A percentile compares a stretch with the other conserved stretches of the same genome.
phyloP scores from a whole-genome alignment of 805 yeast genomes.

The Sungouiella blattae region DNA sequence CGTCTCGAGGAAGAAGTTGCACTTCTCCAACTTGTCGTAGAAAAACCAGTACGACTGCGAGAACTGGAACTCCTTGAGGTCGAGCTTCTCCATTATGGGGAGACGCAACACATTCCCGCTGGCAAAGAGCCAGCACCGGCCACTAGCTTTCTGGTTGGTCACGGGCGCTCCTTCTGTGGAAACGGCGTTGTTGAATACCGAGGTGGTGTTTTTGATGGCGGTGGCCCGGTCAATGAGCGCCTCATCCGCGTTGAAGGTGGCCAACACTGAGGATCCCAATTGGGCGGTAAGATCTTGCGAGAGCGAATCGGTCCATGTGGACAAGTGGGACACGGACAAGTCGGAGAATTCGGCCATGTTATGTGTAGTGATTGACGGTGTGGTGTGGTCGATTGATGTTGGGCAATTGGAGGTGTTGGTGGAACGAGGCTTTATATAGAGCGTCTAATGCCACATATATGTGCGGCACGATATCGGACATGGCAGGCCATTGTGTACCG shows the following conservation, averaged over 20 bases:
- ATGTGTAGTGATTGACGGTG: too few species aligned
- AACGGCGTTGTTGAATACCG: slow-evolving; percentile 42
- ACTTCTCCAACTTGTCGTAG: slow-evolving; percentile 19
- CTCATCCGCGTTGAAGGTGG: slow-evolving; percentile 15
- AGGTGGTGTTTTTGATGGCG: slow-evolving; percentile 16
- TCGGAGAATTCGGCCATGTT: neutral
- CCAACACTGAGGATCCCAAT: slow-evolving; percentile 12
- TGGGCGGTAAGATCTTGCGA: slow-evolving; percentile 8
- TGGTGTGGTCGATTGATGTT: too few species aligned
- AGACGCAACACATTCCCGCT: slow-evolving; percentile 16
- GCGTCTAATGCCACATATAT: too few species aligned
- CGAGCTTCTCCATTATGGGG: slow-evolving; percentile 14
- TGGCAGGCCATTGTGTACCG: too few species aligned
- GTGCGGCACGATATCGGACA: too few species aligned
- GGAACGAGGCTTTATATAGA: too few species aligned
- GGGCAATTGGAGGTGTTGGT: too few species aligned
- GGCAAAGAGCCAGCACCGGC: slow-evolving; percentile 21
- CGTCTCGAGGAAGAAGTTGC: slow-evolving; percentile 16
- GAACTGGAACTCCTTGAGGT: slow-evolving; percentile 18
- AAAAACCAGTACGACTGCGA: slow-evolving; percentile 20
- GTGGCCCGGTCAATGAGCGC: slow-evolving; percentile 15
- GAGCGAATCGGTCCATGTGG: slow-evolving; percentile 9
- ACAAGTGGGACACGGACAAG: slow-evolving; percentile 1
- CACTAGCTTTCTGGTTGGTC: slow-evolving; percentile 16
- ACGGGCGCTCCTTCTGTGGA: slow-evolving; percentile 58